Evolutionary conservation across 108 stramenopile genomes (phyloP), one percentile per base, ranked within the genome.

Genomic region (Cyclotella distinguenda): DNA sequence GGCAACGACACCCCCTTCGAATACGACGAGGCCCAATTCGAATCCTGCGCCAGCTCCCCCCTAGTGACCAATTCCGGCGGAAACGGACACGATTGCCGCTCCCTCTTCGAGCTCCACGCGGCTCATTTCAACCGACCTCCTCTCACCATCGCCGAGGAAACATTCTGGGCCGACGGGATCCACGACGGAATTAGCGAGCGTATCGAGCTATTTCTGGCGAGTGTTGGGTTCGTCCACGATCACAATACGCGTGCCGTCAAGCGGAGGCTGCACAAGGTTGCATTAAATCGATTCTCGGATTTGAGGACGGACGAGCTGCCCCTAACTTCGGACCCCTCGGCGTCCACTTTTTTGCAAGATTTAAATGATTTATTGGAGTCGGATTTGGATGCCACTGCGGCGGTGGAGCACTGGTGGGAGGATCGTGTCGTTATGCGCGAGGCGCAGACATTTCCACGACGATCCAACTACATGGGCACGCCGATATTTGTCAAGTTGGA

Each of bases 251-350:
- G n/a, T n/a, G n/a, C n/a, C n/a, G n/a, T 15, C 46, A 31, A 35
- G n/a, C 15, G n/a, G 8, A 33, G 21, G n/a, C 27, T n/a, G 9
- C 69, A 77, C 28, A 11, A 40, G 16, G 69, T 77, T 31, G 70
- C 75, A 25, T 26, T 77, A 11, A 77, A 77, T 52, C 61, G 64
- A 59, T 77, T 77, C 49, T 70, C 75, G 27, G 75, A 77, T 48
- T 21, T 71, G 55, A 25, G 18, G 8, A n/a, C 27, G 35, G 28
- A 48, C 26, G 69, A 77, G 18, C 44, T 65, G 53, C 75, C 75
- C 18, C 53, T 57, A 39, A 32, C 45, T 26, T 0, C 53, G 2
- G n/a, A n/a, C n/a, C n/a, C n/a, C n/a, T n/a, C n/a, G n/a, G n/a
- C n/a, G n/a, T n/a, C n/a, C n/a, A n/a, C 9, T n/a, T 31, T 49